A percentile compares a stretch with the other conserved stretches of the same genome.
Evolutionary conservation across 129 eudicot species (phyloP).

Genomic region (Dittrichia graveolens): DNA sequence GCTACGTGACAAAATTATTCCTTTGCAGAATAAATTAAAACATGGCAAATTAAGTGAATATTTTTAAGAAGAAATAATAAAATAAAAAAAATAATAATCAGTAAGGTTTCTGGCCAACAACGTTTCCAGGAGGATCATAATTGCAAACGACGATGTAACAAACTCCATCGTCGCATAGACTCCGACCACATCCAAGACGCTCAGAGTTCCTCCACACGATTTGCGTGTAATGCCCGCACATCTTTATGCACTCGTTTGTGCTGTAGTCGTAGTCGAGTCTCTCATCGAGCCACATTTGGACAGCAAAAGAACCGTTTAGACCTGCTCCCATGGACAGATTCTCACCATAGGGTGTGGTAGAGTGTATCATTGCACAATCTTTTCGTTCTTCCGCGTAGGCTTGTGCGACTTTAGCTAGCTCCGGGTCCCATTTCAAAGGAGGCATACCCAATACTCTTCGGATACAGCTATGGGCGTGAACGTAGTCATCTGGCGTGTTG

Average conservation of each 20-base stretch:
- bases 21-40: background rate
- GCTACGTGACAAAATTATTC: slow-evolving; percentile 8
- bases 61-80: background rate
- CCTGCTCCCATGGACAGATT: slow-evolving; percentile 52
- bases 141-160: slow-evolving; percentile 45
- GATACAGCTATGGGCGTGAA: slow-evolving; percentile 42
- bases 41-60: too few species aligned
- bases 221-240: slow-evolving; percentile 72
- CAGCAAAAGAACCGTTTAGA: slow-evolving; percentile 39
- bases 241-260: slow-evolving; percentile 41
- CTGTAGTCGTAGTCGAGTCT: slow-evolving; percentile 31
- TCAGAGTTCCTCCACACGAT: slow-evolving; percentile 49
- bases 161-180: slow-evolving; percentile 43
- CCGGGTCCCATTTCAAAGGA: slow-evolving; percentile 32
- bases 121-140: slow-evolving; percentile 76
- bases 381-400: slow-evolving; percentile 44
- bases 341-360: slow-evolving; percentile 57
- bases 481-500: slow-evolving; percentile 48
- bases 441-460: slow-evolving; percentile 8
- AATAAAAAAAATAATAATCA: background rate
- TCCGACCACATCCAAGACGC: slow-evolving; percentile 60
- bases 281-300: slow-evolving; percentile 58
- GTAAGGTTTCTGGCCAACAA: slow-evolving; percentile 51
- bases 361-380: slow-evolving; percentile 49
- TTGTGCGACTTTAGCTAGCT: slow-evolving; percentile 39